Evolutionary conservation across 495 filamentous ascomycete genomes (phyloP), one percentile per base, ranked within the genome.

Genomic region (Cercophora samala): DNA sequence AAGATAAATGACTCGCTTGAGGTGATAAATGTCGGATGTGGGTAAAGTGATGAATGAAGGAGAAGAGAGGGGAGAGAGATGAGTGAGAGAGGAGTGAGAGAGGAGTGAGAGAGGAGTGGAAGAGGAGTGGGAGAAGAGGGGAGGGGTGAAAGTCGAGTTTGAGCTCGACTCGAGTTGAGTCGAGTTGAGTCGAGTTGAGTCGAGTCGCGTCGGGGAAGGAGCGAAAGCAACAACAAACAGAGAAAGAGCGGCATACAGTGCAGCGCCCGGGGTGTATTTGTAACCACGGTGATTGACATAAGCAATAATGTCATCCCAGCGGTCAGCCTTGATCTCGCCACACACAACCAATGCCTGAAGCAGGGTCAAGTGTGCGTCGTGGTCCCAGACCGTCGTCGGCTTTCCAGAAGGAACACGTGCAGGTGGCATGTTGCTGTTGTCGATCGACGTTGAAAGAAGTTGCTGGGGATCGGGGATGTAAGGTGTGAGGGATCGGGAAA

Each of bases 351-450:
- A 25, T 5, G 75, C 76, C 37, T 73, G 71, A 5, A 78, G 71
- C 17, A 79, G 66, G 13, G 72, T 65, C 18, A 75, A 65, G 46
- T 76, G 77, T n/a, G 76, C 72, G 9, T 75, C 71, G 21, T 74
- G 59, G 18, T 77, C 74, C 76, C 76, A 79, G n/a, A 32, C 58
- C 17, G 76, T 76, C 1, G 70, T 62, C 11, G 64, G 68, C 58
- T 67, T 76, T 56, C n/a, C 53, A 21, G 13, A 23, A 23, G n/a
- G n/a, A 23, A 22, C 37, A 11, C 37, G 37, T 13, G 5, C 37
- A 13, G 37, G 37, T 13, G 9, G 9, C 37, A 46, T 46, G 37
- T 29, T 29, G 26, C 8, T 29, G 26, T n/a, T n/a, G n/a, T n/a
- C n/a, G n/a, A n/a, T n/a, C n/a, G n/a, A n/a, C n/a, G n/a, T n/a